Percentiles rank a stretch among this genome's conserved stretches.
Evolutionary conservation across 2,329 filamentous ascomycete genomes (phyloP).

Genomic region (Aspergillus spinulosporus): DNA sequence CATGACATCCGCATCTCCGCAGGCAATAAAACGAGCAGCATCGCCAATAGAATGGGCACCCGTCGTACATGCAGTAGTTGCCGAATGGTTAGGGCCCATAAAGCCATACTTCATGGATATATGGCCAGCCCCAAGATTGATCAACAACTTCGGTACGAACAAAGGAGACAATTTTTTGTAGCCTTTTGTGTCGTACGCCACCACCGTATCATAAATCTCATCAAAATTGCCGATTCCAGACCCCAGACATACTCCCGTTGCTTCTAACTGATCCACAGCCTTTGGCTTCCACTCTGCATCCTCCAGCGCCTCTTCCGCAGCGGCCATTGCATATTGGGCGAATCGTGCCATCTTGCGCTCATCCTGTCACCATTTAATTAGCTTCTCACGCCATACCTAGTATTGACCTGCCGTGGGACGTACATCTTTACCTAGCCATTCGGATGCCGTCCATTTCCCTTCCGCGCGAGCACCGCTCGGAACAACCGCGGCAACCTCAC

Average conservation of each 20-base stretch:
- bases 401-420: slow-evolving; percentile 3
- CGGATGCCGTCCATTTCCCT: slow-evolving; percentile 46
- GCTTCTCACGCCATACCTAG: neutral
- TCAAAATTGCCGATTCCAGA: slow-evolving; percentile 95
- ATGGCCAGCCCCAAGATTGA: slow-evolving; percentile 93
- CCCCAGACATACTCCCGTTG: slow-evolving; percentile 86
- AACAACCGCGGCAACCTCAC: slow-evolving; percentile 80
- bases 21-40: slow-evolving; percentile 86
- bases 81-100: slow-evolving; percentile 85
- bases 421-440: slow-evolving; percentile 48
- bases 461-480: slow-evolving; percentile 56
- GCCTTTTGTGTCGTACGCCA: slow-evolving; percentile 73
- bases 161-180: slow-evolving; percentile 91
- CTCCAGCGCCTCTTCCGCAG: slow-evolving; percentile 77
- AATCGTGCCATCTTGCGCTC: slow-evolving; percentile 84
- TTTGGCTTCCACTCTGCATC: slow-evolving; percentile 76
- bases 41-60: slow-evolving; percentile 94
- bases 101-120: slow-evolving; percentile 91
- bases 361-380: slow-evolving; percentile 48
- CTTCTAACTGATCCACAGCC: slow-evolving; percentile 63
- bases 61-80: slow-evolving; percentile 93
- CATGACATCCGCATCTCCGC: slow-evolving; percentile 92
- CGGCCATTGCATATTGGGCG: slow-evolving; percentile 86
- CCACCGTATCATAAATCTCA: slow-evolving; percentile 80
- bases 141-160: slow-evolving; percentile 89